Evolutionary conservation across 2,329 filamentous ascomycete species (phyloP), one percentile per base, ranked within the genome.

Genomic region (Sarocladium brachiariae): DNA sequence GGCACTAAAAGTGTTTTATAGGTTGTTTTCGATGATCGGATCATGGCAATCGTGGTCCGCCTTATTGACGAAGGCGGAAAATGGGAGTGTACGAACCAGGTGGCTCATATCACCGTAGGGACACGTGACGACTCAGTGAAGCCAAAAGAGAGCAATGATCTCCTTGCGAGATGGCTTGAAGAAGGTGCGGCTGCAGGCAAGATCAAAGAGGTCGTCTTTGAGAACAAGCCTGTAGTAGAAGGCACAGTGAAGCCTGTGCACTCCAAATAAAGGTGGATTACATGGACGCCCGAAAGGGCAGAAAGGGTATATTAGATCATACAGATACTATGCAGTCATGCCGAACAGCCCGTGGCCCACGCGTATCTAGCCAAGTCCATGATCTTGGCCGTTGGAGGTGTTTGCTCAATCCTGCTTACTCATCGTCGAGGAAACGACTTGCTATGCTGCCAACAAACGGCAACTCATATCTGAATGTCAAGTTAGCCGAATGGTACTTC

Each of bases 41-140:
- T 97, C 61, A 97, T 99, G 93, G 85, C 89, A 5, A 86, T 99
- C 52, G 87, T 95, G 2, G 89, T 89, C 14, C 81, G 91, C 9
- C 72, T 95, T 2, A 69, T 80, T 5, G 80, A 82, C 51, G 69
- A 77, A 13, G 69, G 66, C 54, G 69, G 64, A 38, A 70, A 71
- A 43, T 88, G 84, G 81, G 74, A 82, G 51, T 92, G 84, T 54
- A 78, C 80, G 38, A 99, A 99, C 62, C 69, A 75, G 13, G 76
- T 95, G 27, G 83, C 91, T 10, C 93, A 99, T 64, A 81, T 99
- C 53, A 99, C 93, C 0, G 76, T 97, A 7, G 93, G 93, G 18
- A 99, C 93, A 1, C 80, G 83, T 9, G 78, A 83, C 56, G 68
- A 75, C 43, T 67, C 74, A 7, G 81, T 97, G 60, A 97, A 96